Conservation (phyloP, 768 basidiomycete genomes). For the Boletellus emodensis region DNA sequence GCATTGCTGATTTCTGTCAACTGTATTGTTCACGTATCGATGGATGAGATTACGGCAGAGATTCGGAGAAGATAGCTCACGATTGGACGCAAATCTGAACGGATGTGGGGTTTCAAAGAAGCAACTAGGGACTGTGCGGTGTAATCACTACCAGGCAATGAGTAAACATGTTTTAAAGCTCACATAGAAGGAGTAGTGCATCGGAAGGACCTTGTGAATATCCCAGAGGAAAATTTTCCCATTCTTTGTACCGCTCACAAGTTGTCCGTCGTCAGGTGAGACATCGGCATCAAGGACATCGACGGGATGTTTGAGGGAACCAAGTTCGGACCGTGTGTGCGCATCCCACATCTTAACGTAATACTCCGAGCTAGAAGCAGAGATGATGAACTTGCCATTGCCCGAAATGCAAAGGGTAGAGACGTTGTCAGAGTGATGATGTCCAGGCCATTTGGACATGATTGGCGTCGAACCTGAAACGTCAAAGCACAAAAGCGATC, state of each 20-base stretch:
- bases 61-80: conserved; percentile 1
- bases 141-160: background rate
- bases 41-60: conserved; percentile 1
- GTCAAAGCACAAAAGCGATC: conserved; percentile 15
- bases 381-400: conserved; percentile 19
- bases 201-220: conserved; percentile 7
- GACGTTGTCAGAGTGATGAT: conserved; percentile 13
- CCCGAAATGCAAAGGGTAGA: conserved; percentile 16
- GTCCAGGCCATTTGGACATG: conserved; percentile 4
- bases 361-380: conserved; percentile 15
- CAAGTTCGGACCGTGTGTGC: conserved; percentile 2
- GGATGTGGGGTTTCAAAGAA: background rate
- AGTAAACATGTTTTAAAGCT: background rate
- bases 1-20: conserved; percentile 11
- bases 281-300: conserved; percentile 13
- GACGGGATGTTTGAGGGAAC: conserved; percentile 3
- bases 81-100: background rate
- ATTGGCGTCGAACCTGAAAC: background rate
- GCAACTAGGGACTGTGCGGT: conserved; percentile 6
- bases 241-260: conserved; percentile 7
- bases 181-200: conserved; percentile 11
- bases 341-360: conserved; percentile 18
- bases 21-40: background rate
- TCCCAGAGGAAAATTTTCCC: conserved; percentile 14
- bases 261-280: conserved; percentile 12